Percentiles rank a stretch among this genome's conserved stretches.
Conservation (phyloP, 2,329 filamentous ascomycete genomes). For the Claviceps sp. region DNA sequence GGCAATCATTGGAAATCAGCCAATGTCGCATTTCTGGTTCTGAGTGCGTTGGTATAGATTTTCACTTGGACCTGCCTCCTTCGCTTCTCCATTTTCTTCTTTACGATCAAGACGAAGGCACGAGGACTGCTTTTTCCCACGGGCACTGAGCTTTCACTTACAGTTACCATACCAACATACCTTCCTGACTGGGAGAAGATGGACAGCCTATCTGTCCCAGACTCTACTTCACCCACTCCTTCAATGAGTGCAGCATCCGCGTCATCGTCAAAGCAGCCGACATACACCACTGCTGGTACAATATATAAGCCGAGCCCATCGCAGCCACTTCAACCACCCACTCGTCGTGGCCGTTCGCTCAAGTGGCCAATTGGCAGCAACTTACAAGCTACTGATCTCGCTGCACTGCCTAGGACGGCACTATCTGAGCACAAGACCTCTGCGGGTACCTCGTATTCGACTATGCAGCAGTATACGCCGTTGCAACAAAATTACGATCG, state of each 20-base stretch:
- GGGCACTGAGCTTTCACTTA: neutral
- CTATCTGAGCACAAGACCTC: slow-evolving; percentile 18
- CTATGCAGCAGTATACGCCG: slow-evolving; percentile 31
- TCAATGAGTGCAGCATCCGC: slow-evolving; percentile 11
- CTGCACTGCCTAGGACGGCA: slow-evolving; percentile 23
- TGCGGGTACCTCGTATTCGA: slow-evolving; percentile 5
- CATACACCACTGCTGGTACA: slow-evolving; percentile 44
- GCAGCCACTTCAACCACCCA: slow-evolving; percentile 35
- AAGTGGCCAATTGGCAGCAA: slow-evolving; percentile 22
- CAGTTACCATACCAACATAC: neutral
- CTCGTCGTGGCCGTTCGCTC: slow-evolving; percentile 33
- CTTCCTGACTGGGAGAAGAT: slow-evolving; percentile 12
- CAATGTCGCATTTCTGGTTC: neutral
- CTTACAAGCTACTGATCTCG: slow-evolving; percentile 17
- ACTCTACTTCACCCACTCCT: slow-evolving; percentile 13
- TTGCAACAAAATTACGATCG: slow-evolving; percentile 42
- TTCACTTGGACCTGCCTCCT: slow-evolving; percentile 20
- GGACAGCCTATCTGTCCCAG: slow-evolving; percentile 13
- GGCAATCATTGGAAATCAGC: slow-evolving; percentile 5
- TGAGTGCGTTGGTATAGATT: neutral
- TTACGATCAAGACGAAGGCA: slow-evolving; percentile 5
- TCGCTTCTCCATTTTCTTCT: slow-evolving; percentile 9
- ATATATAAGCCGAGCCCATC: slow-evolving; percentile 35
- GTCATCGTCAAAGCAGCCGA: slow-evolving; percentile 20
- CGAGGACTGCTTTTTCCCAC: neutral